These are phyloP conservation scores for Trichoderma brevicompactum DNA, from an alignment of 2,329 filamentous ascomycete genomes.

Conservation along the genomic window DNA sequence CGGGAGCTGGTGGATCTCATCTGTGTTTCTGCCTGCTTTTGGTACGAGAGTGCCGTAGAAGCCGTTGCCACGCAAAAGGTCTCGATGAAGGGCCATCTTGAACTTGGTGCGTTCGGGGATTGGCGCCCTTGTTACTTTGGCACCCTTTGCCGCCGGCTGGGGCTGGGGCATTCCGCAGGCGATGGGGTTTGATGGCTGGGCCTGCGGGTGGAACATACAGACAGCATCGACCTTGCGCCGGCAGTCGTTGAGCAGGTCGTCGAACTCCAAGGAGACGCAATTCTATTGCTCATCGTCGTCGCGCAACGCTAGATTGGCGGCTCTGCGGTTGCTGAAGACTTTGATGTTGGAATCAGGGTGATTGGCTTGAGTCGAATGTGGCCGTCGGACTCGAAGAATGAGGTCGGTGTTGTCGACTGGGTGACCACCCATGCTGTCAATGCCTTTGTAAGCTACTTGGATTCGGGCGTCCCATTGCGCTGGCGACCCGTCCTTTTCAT, in stretches of 20 bases:
- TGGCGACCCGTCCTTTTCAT: no score
- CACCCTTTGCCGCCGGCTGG: not conserved
- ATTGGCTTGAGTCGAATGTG: not conserved
- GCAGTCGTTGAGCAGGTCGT: not conserved
- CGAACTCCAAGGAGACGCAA: not conserved
- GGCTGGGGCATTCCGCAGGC: not conserved
- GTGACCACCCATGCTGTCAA: no score
- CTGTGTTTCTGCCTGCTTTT: no score
- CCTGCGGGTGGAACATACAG: conserved; percentile 14
- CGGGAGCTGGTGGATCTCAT: no score
- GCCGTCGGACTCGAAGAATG: not conserved
- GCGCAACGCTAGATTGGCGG: not conserved
- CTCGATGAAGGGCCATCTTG: conserved; percentile 25
- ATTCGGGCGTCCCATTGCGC: no score
- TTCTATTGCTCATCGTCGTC: not conserved
- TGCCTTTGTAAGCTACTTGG: no score
- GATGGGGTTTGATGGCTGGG: not conserved
- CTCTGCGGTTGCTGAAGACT: not conserved
- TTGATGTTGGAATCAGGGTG: not conserved
- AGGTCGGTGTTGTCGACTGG: not conserved
- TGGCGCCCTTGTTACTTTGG: no score
- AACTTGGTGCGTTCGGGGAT: not conserved
- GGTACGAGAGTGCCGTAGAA: no score
- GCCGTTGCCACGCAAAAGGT: conserved; percentile 29
- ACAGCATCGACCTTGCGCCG: conserved; percentile 7